These are phyloP conservation scores for Phytophthora capsici DNA, from an alignment of 352 stramenopile species.

Conservation along the genomic window DNA sequence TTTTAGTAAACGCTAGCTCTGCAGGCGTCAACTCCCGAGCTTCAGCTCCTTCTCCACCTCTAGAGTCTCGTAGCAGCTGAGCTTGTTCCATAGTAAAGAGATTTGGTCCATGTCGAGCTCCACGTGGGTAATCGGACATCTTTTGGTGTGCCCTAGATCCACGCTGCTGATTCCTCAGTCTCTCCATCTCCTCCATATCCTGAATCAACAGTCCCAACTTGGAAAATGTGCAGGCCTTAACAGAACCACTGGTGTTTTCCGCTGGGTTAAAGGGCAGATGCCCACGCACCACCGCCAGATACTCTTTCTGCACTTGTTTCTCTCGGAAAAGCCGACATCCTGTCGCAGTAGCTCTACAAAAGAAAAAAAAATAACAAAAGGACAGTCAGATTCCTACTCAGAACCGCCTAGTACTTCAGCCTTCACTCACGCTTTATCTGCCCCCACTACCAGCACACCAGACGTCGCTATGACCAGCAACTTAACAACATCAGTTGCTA, in stretches of 20 bases:
- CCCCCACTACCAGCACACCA: constrained; percentile 83
- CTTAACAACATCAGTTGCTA: too few species aligned
- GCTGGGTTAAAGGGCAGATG: constrained; percentile 67
- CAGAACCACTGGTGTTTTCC: constrained; percentile 26
- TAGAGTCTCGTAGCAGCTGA: constrained; percentile 30
- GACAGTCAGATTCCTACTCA: constrained; percentile 6
- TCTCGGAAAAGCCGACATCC: constrained; percentile 79
- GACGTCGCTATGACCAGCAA: constrained; percentile 65
- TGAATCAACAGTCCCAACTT: constrained; percentile 72
- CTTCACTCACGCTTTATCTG: constrained; percentile 64
- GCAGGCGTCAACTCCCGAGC: constrained; percentile 34
- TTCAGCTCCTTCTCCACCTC: constrained; percentile 12
- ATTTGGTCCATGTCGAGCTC: constrained; percentile 62
- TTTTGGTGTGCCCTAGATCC: constrained; percentile 58
- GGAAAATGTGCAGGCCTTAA: constrained; percentile 63
- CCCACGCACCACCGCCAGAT: constrained; percentile 82
- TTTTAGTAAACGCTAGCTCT: constrained; percentile 37
- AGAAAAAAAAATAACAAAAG: not conserved
- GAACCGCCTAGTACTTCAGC: not conserved
- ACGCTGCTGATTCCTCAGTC: constrained; percentile 55
- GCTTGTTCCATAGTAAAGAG: constrained; percentile 78
- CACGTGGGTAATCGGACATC: constrained; percentile 57
- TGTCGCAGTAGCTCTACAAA: constrained; percentile 63
- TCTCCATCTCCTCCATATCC: constrained; percentile 75
- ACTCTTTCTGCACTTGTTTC: constrained; percentile 85